A percentile compares a stretch with the other conserved stretches of the same genome.
Conservation (phyloP, 768 basidiomycete genomes). For the Aureoboletus auriporus region DNA sequence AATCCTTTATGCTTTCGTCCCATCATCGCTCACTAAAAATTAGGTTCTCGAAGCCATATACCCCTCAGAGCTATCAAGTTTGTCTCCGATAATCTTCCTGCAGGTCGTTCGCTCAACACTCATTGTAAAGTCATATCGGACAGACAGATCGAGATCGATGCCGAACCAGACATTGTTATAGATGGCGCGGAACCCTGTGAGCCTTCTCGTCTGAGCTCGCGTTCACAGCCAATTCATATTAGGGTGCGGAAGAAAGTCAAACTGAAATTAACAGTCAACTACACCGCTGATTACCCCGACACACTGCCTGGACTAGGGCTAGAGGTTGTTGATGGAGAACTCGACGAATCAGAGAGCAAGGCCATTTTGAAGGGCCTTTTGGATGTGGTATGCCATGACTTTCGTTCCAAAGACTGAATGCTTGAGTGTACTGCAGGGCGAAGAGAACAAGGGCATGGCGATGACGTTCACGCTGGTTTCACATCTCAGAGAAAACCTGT, state of each 20-base stretch:
- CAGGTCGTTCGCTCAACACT: conserved; percentile 42
- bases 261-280: conserved; percentile 68
- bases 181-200: conserved; percentile 57
- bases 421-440: conserved; percentile 44
- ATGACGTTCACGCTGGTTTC: conserved; percentile 96
- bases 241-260: conserved; percentile 53
- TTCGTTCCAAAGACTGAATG: background rate
- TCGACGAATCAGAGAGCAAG: conserved; percentile 56
- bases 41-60: conserved; percentile 96
- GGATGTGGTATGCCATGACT: conserved; percentile 42
- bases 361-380: conserved; percentile 54
- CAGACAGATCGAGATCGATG: conserved; percentile 74
- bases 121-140: conserved; percentile 76
- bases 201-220: conserved; percentile 16
- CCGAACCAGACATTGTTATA: conserved; percentile 78
- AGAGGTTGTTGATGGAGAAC: conserved; percentile 57
- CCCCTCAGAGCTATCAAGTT: conserved; percentile 89
- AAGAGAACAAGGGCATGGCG: conserved; percentile 90
- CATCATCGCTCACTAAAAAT: conserved; percentile 9
- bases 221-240: conserved; percentile 8
- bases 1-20: conserved; percentile 6
- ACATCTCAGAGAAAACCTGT: conserved; percentile 75
- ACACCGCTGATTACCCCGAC: conserved; percentile 83
- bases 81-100: conserved; percentile 41
- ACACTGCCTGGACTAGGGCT: conserved; percentile 69